Base-by-base conservation (phyloP, 2,329 filamentous ascomycete genomes). In the Exophiala aquamarina region DNA sequence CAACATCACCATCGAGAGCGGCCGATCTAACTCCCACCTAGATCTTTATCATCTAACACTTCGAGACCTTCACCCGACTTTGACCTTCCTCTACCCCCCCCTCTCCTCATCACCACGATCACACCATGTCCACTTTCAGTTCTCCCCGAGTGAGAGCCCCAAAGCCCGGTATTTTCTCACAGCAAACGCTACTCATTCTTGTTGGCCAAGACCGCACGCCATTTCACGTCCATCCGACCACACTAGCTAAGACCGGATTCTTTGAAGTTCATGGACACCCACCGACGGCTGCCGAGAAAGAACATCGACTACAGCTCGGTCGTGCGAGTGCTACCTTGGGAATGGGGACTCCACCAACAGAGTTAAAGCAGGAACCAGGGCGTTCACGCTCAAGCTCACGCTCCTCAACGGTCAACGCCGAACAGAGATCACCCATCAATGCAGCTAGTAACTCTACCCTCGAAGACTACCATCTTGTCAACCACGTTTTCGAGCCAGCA, bases 241-340 rank as follows among this genome's bases (percentile, higher is more conserved):
- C 34, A 11, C 47, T 60, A 3, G 15, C 49, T 11, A 31, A 29
- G 17, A 60, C 56, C 2, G 36, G 41, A 2, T 60, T 60, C 33
- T 60, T 58, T 38, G 40, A 46, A 3, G 28, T 47, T n/a, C 51
- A 57, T 29, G 52, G 54, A 6, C 19, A n/a, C 11, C 45, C 46
- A 18, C 4, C 4, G 10, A 36, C 18, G 4, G 11, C 29, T 15
- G 34, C 8, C 4, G 14, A 39, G 20, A 37, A 21, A 15, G 19
- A 15, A 9, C 5, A 18, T 4, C 7, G 20, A 20, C 10, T 28
- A n/a, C n/a, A 23, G 19, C 3, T 17, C 28, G 29, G 21, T 18
- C 17, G 26, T 14, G 13, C 23, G 15, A 33, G 23, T 21, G 8
- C 32, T 15, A 19, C 39, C 15, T 21, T 28, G 35, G 7, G 47